Evolutionary conservation across 306 rosid genomes (phyloP).

Genomic region (Trichosanthes truncata): DNA sequence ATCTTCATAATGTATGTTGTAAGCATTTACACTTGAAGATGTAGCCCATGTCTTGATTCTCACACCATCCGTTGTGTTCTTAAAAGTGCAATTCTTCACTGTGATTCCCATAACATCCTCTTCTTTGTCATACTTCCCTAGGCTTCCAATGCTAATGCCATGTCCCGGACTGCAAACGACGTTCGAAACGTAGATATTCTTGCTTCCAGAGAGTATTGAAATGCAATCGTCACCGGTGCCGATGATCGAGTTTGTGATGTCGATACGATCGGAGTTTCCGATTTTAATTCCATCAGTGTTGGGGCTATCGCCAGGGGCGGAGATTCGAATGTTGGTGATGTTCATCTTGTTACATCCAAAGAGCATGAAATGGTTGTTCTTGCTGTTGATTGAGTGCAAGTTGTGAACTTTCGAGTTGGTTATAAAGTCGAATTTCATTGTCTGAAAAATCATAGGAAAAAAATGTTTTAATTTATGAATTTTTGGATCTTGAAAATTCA

Average conservation of each 20-base stretch:
- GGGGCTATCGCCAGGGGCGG: conserved; percentile 37
- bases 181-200: conserved; percentile 13
- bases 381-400: conserved; percentile 37
- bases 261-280: conserved; percentile 14
- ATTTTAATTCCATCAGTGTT: conserved; percentile 80
- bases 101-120: conserved; percentile 23
- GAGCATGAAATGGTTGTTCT: conserved; percentile 29
- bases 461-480: neutral
- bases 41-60: conserved; percentile 60
- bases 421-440: conserved; percentile 37
- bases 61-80: conserved; percentile 33
- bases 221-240: conserved; percentile 57
- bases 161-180: conserved; percentile 64
- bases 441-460: conserved; percentile 17
- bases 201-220: conserved; percentile 35
- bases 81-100: conserved; percentile 35
- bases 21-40: conserved; percentile 16
- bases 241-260: conserved; percentile 15
- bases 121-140: conserved; percentile 26
- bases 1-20: conserved; percentile 31
- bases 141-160: conserved; percentile 64
- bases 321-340: conserved; percentile 17
- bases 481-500: neutral
- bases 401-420: conserved; percentile 30
- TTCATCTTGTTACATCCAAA: conserved; percentile 34